Base-by-base conservation (phyloP, 176 grass and related monocot genomes). In the Lolium multiflorum region DNA sequence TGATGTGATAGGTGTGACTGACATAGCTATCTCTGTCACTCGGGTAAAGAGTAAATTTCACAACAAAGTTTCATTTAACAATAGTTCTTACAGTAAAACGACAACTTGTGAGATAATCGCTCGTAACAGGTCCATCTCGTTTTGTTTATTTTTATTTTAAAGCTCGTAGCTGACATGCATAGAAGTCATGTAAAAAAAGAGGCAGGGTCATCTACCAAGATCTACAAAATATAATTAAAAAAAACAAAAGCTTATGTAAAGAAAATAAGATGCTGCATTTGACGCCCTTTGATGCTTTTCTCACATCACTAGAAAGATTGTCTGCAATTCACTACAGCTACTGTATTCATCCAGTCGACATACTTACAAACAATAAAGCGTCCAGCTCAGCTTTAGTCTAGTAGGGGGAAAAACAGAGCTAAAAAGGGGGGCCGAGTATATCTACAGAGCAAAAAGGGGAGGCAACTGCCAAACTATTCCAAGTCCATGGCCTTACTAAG, bases 291-390 rank as follows among this genome's bases (percentile, higher is more conserved):
- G 28, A 15, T 31, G 61, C 61, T 6, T 2, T 6, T 28, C 3
- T 17, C 63, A 13, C 25, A 7, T 4, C 11, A 37, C 63, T 67
- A 7, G 5, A 6, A 16, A 64, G 15, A 21, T 17, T 11, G 39
- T 24, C 43, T 48, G n/a, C n/a, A 4, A 44, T 48, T 74, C 46
- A 4, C 12, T 74, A 28, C 43, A 74, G 71, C n/a, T 74, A 49
- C 43, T 49, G 43, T 48, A 73, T 24, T 74, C 71, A 49, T 25
- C 11, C 11, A 21, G 44, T 3, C n/a, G n/a, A 74, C 12, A 49
- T 74, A 74, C 71, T 74, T 74, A 74, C 71, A 74, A 74, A 63
- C 57, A 63, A 63, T 63, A 63, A 24, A 74, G 21, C 44, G 13
- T 49, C 41, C 43, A 74, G 71, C 71, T 48, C 60, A 22, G 26